Evolutionary conservation across 768 basidiomycete species (phyloP).

Genomic region (Panus rudis): DNA sequence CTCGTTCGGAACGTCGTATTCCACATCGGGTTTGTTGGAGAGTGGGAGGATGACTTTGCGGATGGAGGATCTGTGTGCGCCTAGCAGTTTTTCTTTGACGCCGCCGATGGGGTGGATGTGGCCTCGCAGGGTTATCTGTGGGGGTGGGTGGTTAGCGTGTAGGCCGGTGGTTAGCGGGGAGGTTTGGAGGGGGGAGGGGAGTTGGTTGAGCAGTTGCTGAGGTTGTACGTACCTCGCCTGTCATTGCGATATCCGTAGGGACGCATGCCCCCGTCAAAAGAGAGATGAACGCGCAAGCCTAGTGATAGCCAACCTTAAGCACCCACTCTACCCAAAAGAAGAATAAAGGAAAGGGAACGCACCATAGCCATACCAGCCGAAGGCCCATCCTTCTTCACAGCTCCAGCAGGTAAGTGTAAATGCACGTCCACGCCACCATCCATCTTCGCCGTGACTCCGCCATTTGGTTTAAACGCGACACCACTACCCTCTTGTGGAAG

Average conservation of each 20-base stretch:
- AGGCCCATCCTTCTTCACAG: constrained; percentile 91
- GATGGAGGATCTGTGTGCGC: constrained; percentile 82
- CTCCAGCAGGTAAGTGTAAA: constrained; percentile 82
- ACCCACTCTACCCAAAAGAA: constrained; percentile 1
- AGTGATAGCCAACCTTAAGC: background rate
- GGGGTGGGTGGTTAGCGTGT: background rate
- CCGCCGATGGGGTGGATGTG: constrained; percentile 82
- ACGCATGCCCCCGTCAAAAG: constrained; percentile 72
- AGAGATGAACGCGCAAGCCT: constrained; percentile 84
- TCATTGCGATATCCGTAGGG: constrained; percentile 75
- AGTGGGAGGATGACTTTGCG: constrained; percentile 79
- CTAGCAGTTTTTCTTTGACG: constrained; percentile 88
- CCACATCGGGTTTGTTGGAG: constrained; percentile 82
- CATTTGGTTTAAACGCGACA: too few relatives aligned
- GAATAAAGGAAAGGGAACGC: constrained; percentile 10
- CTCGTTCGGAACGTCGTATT: constrained; percentile 73
- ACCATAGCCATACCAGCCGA: constrained; percentile 90
- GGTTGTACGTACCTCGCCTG: constrained; percentile 65
- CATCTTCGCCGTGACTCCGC: constrained; percentile 62
- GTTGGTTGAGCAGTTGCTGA: background rate
- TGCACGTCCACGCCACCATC: constrained; percentile 77
- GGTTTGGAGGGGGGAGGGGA: background rate
- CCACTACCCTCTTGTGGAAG: too few relatives aligned
- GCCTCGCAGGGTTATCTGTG: constrained; percentile 73
- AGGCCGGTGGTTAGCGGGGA: too few relatives aligned